phyloP scores from a whole-genome alignment of 2,329 filamentous ascomycete genomes.

The Apiospora malaysiana region DNA sequence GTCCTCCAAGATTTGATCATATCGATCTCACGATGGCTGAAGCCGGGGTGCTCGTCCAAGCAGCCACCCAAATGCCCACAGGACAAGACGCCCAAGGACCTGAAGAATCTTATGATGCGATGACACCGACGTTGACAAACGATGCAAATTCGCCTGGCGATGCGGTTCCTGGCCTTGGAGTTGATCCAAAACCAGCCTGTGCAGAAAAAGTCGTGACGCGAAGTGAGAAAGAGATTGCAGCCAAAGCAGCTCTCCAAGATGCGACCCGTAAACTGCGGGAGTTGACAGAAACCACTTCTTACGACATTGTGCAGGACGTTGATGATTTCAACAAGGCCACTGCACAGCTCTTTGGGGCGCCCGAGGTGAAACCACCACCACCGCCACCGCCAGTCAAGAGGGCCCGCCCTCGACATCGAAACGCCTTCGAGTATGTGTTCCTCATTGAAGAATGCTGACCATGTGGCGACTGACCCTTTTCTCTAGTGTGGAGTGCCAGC shows the following conservation, averaged over 20 bases:
- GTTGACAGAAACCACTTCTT: neutral
- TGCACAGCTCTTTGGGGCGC: too few relatives aligned
- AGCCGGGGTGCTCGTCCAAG: neutral
- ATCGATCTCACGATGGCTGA: neutral
- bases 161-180: neutral
- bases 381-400: neutral
- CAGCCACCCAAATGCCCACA: neutral
- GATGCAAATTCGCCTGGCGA: neutral
- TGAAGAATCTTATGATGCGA: neutral
- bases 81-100: too few relatives aligned
- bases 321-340: neutral
- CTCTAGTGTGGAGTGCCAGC: neutral
- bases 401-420: neutral
- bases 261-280: neutral
- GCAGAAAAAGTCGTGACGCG: too few relatives aligned
- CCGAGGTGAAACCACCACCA: too few relatives aligned
- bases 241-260: neutral
- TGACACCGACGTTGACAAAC: neutral
- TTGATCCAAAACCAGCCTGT: neutral
- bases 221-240: neutral
- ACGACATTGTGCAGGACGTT: neutral
- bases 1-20: neutral
- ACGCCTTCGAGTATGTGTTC: neutral
- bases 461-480: neutral
- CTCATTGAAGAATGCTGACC: too few relatives aligned